Evolutionary conservation across 345 rosid genomes (phyloP), one percentile per base, ranked within the genome.

Genomic region (Tarenaya hassleriana): DNA sequence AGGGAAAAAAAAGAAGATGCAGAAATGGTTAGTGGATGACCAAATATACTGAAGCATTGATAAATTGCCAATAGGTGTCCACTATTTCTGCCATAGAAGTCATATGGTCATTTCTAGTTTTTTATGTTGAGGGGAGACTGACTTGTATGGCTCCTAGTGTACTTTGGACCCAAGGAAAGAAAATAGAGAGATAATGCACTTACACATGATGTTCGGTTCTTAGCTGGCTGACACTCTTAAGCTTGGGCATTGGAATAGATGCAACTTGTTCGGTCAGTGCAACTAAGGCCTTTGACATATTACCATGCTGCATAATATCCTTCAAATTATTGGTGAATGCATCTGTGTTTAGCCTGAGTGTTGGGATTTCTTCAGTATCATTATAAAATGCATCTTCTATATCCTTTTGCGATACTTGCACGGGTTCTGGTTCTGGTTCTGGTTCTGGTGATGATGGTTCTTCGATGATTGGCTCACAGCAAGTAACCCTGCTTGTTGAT

Each of bases 161-260:
- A 35, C 10, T 35, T 45, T 52, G 45, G 24, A 53, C 24, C 33
- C 34, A 1, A 34, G 13, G 11, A n/a, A n/a, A n/a, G 41, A 49
- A 4, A 43, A 34, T 24, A 24, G 43, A 65, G 43, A 19, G 47
- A 57, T n/a, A 50, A 41, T 45, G 51, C 54, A 76, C 97, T 66
- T 81, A 92, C 98, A 92, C 98, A 55, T 69, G 80, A 60, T 92
- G 98, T 56, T 92, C 98, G 41, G 98, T 92, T 40, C 97, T 75
- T 48, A 92, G 70, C 55, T 75, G 88, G 55, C 80, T 83, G 51
- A 92, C 70, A 69, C 81, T 83, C 66, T 92, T 92, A 47, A 92
- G 86, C 65, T 75, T 88, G 19, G 94, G 87, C 31, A 54, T 67
- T 34, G 98, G 98, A 58, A 92, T 75, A 16, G 90, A 79, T 55